Conservation (phyloP, 192 early-diverging fungal genomes). For the Gryganskiella cystojenkinii region DNA sequence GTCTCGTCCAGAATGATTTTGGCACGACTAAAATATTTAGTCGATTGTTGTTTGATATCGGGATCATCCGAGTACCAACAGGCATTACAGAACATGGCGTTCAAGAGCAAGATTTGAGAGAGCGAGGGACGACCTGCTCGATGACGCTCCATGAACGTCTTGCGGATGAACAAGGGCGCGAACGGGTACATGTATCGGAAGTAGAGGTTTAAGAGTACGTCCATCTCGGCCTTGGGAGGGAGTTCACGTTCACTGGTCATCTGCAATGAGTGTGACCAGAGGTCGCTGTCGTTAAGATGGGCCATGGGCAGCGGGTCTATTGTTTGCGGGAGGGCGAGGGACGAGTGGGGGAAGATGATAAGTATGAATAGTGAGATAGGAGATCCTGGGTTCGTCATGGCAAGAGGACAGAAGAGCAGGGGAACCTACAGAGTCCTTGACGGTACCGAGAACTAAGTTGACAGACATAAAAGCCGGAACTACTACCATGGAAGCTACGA, state of each 20-base stretch:
- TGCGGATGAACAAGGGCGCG: constrained; percentile 70
- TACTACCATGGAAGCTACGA: constrained; percentile 75
- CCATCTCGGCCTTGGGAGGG: constrained; percentile 65
- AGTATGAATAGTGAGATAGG: background rate
- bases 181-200: constrained; percentile 73
- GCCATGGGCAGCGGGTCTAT: constrained; percentile 17
- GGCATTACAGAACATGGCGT: constrained; percentile 62
- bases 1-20: constrained; percentile 73
- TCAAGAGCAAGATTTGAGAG: constrained; percentile 53
- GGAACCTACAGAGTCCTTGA: constrained; percentile 37
- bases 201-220: constrained; percentile 65
- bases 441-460: constrained; percentile 66
- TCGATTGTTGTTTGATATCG: constrained; percentile 32
- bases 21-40: constrained; percentile 70
- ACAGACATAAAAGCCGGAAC: constrained; percentile 75
- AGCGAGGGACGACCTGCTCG: constrained; percentile 14
- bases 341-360: background rate
- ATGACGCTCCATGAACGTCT: constrained; percentile 26
- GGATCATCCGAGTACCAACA: constrained; percentile 50
- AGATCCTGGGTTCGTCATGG: too few species aligned
- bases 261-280: constrained; percentile 18
- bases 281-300: constrained; percentile 14
- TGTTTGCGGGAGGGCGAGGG: background rate
- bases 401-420: background rate
- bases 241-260: constrained; percentile 41